These are phyloP conservation scores for Candida jianshihensis DNA, from an alignment of 805 yeast genomes.

Conservation along the genomic window DNA sequence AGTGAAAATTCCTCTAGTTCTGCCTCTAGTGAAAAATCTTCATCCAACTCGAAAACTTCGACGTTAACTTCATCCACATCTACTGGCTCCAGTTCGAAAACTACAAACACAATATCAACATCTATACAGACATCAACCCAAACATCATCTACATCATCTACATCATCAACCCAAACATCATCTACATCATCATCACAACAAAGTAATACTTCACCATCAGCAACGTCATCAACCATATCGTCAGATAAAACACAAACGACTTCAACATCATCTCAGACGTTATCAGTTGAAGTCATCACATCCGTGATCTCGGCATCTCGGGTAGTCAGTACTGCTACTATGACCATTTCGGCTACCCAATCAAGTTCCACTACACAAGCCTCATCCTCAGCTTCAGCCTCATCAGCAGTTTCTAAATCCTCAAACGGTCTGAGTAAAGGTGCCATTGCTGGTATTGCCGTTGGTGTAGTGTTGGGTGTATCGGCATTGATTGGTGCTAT, in stretches of 20 bases:
- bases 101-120: background rate
- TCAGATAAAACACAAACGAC: background rate
- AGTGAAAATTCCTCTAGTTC: constrained; percentile 1
- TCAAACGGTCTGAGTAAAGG: background rate
- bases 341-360: background rate
- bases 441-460: constrained; percentile 1
- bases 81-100: background rate
- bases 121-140: background rate
- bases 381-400: background rate
- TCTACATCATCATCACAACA: background rate
- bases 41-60: constrained; percentile 4
- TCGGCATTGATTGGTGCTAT: background rate
- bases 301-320: background rate
- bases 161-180: background rate
- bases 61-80: constrained; percentile 7
- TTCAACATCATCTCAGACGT: too few relatives aligned
- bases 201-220: background rate
- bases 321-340: background rate
- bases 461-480: too few relatives aligned
- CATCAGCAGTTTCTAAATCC: background rate
- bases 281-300: constrained; percentile 1
- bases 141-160: background rate
- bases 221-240: background rate
- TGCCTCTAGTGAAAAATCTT: constrained; percentile 1
- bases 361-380: background rate